Conservation (phyloP, 208 protist genomes). For the Borovskyia barvae region DNA sequence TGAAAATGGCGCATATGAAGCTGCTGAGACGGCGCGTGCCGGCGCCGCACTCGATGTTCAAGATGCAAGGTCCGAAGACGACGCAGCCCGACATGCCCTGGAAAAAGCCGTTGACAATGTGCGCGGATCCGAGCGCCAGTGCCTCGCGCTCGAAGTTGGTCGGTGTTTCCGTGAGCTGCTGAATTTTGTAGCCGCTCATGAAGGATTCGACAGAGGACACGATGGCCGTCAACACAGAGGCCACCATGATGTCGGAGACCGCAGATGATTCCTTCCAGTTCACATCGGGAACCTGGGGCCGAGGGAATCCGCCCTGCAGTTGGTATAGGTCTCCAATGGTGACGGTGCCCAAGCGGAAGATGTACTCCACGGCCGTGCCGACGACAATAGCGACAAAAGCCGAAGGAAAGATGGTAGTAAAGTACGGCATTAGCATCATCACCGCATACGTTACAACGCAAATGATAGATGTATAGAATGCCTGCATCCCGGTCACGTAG, state of each 20-base stretch:
- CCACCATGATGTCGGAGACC: slow-evolving; percentile 44
- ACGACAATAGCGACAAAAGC: slow-evolving; percentile 47
- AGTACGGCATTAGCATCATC: slow-evolving; percentile 63
- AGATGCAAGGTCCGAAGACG: slow-evolving; percentile 46
- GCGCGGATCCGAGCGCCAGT: slow-evolving; percentile 35
- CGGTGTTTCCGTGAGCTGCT: slow-evolving; percentile 50
- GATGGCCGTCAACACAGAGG: slow-evolving; percentile 39
- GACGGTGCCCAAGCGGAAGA: slow-evolving; percentile 46
- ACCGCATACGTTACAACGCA: slow-evolving; percentile 48
- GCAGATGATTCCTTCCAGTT: slow-evolving; percentile 23
- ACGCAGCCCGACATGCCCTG: slow-evolving; percentile 52
- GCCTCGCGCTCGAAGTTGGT: slow-evolving; percentile 60
- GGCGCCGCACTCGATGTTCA: slow-evolving; percentile 52
- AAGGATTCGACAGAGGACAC: slow-evolving; percentile 52
- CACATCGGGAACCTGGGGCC: slow-evolving; percentile 37
- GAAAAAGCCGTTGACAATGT: slow-evolving; percentile 63
- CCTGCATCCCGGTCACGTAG: slow-evolving; percentile 32
- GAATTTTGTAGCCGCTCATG: slow-evolving; percentile 53
- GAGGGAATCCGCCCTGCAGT: slow-evolving; percentile 37
- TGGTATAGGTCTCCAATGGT: slow-evolving; percentile 55
- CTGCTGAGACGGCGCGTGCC: slow-evolving; percentile 41
- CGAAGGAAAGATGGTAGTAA: slow-evolving; percentile 44
- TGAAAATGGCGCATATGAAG: slow-evolving; percentile 53
- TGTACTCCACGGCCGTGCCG: slow-evolving; percentile 58
- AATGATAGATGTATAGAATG: slow-evolving; percentile 45